These are phyloP conservation scores for Parathielavia appendiculata DNA, from an alignment of 495 filamentous ascomycete genomes.

Conservation along the genomic window DNA sequence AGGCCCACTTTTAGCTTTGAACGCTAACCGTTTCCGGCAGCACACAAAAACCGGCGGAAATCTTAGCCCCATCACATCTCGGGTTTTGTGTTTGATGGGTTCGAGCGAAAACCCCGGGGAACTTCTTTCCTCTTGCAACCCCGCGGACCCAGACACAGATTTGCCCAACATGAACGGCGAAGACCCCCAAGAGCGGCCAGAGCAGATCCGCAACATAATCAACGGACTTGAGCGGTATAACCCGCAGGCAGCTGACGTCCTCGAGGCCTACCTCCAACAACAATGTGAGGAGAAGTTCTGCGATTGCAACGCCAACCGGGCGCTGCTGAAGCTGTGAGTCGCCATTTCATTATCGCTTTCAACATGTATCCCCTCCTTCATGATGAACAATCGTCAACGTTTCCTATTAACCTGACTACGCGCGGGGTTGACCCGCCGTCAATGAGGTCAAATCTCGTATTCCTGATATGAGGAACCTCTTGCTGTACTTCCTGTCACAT, in stretches of 20 bases:
- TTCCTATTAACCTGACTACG: constrained; percentile 93
- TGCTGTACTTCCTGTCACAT: not conserved
- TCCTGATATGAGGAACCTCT: constrained; percentile 47
- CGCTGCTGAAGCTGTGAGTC: constrained; percentile 94
- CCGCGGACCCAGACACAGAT: constrained; percentile 23
- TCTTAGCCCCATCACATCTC: constrained; percentile 28
- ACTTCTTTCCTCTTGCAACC: constrained; percentile 21
- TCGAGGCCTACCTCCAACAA: constrained; percentile 90
- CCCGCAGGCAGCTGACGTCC: constrained; percentile 86
- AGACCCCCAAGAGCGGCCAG: constrained; percentile 65
- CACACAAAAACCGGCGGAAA: constrained; percentile 17
- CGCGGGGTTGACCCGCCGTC: constrained; percentile 38
- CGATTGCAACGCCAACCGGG: constrained; percentile 94
- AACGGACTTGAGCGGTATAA: constrained; percentile 97
- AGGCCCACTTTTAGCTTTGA: too few relatives aligned
- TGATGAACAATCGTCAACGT: constrained; percentile 80
- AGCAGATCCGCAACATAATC: constrained; percentile 85
- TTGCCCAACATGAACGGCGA: constrained; percentile 49
- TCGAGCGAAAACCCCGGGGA: constrained; percentile 20
- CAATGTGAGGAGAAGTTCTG: constrained; percentile 94
- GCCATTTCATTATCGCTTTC: constrained; percentile 7
- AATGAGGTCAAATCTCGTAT: constrained; percentile 51
- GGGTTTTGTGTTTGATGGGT: constrained; percentile 23
- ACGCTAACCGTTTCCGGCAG: not conserved
- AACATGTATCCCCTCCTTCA: constrained; percentile 21